These are phyloP conservation scores for Fusarium devonianum DNA, from an alignment of 2,329 filamentous ascomycete species.

Conservation along the genomic window DNA sequence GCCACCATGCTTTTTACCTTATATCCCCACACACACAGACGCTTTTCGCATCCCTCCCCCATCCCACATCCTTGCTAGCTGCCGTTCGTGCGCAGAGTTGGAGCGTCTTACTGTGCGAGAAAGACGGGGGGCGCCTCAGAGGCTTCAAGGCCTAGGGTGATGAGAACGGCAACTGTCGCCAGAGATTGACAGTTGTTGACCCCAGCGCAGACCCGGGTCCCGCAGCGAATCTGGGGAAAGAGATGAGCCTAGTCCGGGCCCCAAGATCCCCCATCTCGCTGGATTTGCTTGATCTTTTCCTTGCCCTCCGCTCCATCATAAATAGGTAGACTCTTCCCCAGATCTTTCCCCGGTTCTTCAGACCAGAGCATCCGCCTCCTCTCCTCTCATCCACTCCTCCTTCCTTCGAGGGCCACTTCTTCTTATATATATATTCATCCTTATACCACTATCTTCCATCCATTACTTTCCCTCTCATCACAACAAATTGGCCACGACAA, in stretches of 20 bases:
- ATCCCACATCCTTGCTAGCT: conserved; percentile 28
- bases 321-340: conserved; percentile 37
- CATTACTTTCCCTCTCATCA: conserved; percentile 1
- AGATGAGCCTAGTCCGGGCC: neutral
- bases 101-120: conserved; percentile 10
- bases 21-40: neutral
- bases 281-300: neutral
- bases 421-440: conserved; percentile 3
- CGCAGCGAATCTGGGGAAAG: conserved; percentile 22
- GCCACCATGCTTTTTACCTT: conserved; percentile 9
- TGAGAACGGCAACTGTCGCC: neutral
- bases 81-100: conserved; percentile 33
- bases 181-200: conserved; percentile 16
- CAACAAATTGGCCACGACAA: neutral
- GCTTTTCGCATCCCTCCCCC: conserved; percentile 4
- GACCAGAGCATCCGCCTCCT: conserved; percentile 35
- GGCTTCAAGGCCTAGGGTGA: conserved; percentile 3
- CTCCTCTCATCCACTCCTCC: conserved; percentile 21
- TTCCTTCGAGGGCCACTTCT: conserved; percentile 21
- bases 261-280: conserved; percentile 1
- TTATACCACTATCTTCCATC: neutral
- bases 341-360: conserved; percentile 23
- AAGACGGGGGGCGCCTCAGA: conserved; percentile 27
- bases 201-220: conserved; percentile 5
- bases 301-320: conserved; percentile 5